Evolutionary conservation across 176 grass and related monocot species (phyloP), one percentile per base, ranked within the genome.

Genomic region (Rhipidocladum racemiflorum): DNA sequence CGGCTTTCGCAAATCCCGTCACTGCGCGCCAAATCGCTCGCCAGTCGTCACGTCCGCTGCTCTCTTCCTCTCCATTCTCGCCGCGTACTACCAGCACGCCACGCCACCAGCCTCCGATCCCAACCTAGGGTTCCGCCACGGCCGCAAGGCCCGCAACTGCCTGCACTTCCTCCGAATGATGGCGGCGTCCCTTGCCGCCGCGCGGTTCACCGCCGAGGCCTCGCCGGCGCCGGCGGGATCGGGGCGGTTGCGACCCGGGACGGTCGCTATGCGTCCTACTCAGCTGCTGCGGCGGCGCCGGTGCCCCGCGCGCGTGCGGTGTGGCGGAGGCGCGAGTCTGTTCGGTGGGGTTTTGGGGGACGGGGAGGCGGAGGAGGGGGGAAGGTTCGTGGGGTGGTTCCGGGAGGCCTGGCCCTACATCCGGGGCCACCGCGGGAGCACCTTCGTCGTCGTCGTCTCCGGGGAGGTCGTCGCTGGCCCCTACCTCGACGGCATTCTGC

Each of bases 371-470:
- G 56, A 76, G 23, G 89, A 82, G 61, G 79, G 85, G 30, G 85
- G 61, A 9, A 55, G 49, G 16, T 88, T 91, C 59, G 89, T 91
- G 29, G 77, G 68, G 50, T 91, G 85, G 85, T 88, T 91, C 38
- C 74, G 85, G 16, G 61, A 91, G 68, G 85, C 82, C 1, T 91
- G 85, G 85, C 85, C 89, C 0, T 91, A 91, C 82, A 88, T 91
- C 9, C 23, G 9, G 55, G 55, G 55, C n/a, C 55, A 59, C 23
- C 23, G 55, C 1, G 23, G 55, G 55, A 25, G 23, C 55, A 59
- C 55, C 23, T 59, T 59, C 23, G 55, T 59, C 55, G 10, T 59
- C 23, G 23, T 59, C 84, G 85, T 91, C 34, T 91, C 85, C 6
- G 71, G 42, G 42, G 42, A 43, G 50, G 50, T 53, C 18, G 50